Evolutionary conservation across 2,329 filamentous ascomycete genomes (phyloP).

Genomic region (Penicillium sclerotigenum): DNA sequence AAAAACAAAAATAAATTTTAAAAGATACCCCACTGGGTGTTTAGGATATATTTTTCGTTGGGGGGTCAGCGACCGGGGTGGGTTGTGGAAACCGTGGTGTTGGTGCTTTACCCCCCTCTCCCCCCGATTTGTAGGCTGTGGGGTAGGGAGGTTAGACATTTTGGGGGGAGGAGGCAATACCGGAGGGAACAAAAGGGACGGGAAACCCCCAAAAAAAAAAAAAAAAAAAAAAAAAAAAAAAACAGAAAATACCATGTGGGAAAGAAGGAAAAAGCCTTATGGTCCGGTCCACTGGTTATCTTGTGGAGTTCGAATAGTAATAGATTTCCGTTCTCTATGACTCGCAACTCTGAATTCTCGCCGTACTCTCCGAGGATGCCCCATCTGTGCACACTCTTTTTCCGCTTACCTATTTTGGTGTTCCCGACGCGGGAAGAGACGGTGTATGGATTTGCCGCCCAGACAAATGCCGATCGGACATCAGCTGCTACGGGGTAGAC

Average conservation of each 20-base stretch:
- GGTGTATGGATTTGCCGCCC: slow-evolving; percentile 14
- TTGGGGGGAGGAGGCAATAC: background rate
- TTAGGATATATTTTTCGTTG: too few species aligned
- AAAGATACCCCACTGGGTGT: too few species aligned
- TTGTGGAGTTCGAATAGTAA: background rate
- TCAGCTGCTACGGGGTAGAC: slow-evolving; percentile 6
- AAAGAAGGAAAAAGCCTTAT: slow-evolving; percentile 3
- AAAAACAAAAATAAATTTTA: too few species aligned
- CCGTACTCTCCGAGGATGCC: slow-evolving; percentile 5
- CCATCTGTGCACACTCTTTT: background rate
- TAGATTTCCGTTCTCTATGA: background rate
- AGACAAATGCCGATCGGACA: slow-evolving; percentile 23
- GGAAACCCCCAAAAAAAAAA: slow-evolving; percentile 1
- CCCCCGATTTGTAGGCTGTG: slow-evolving; percentile 3
- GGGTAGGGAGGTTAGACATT: background rate
- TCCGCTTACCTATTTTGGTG: slow-evolving; percentile 19
- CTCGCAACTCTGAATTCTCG: background rate
- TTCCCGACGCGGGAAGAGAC: slow-evolving; percentile 20
- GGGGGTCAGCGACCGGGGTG: too few species aligned
- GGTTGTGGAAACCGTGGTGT: too few species aligned
- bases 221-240: background rate
- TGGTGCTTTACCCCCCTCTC: background rate
- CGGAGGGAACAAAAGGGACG: slow-evolving; percentile 6
- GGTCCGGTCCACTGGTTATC: slow-evolving; percentile 3
- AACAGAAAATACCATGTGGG: background rate